These are phyloP conservation scores for Plasmodium gaboni DNA, from an alignment of 169 alveolate species.

Conservation along the genomic window DNA sequence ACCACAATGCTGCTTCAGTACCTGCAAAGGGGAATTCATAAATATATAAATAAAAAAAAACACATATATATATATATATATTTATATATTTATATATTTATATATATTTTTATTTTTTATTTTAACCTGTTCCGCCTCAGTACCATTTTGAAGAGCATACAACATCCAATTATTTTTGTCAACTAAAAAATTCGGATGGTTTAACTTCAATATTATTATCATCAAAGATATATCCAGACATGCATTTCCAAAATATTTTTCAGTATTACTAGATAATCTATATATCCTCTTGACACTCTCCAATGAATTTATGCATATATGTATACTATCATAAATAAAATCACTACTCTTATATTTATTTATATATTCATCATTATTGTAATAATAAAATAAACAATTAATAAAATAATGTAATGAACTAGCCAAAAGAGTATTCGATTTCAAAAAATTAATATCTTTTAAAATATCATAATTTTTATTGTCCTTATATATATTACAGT, in stretches of 20 bases:
- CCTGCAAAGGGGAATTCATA: background rate
- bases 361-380: slow-evolving; percentile 26
- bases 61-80: slow-evolving; percentile 8
- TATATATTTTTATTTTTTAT: background rate
- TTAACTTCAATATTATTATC: slow-evolving; percentile 20
- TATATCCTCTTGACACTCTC: slow-evolving; percentile 31
- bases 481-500: slow-evolving; percentile 10
- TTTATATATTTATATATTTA: too few species aligned
- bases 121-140: slow-evolving; percentile 26
- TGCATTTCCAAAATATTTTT: slow-evolving; percentile 5
- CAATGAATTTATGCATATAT: slow-evolving; percentile 21
- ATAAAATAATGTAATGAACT: slow-evolving; percentile 43
- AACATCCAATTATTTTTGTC: slow-evolving; percentile 8
- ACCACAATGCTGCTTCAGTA: slow-evolving; percentile 7
- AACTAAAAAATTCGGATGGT: background rate
- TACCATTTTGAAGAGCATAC: slow-evolving; percentile 34
- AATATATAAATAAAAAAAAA: too few species aligned
- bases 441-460: background rate
- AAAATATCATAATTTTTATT: background rate
- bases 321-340: slow-evolving; percentile 27
- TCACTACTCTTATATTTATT: slow-evolving; percentile 14
- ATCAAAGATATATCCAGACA: slow-evolving; percentile 29
- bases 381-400: slow-evolving; percentile 45
- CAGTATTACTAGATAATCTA: slow-evolving; percentile 1
- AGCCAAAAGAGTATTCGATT: slow-evolving; percentile 25